Percentiles rank a stretch among this genome's conserved stretches.
Conservation (phyloP, 352 stramenopile species). For the Pythium graminicola region DNA sequence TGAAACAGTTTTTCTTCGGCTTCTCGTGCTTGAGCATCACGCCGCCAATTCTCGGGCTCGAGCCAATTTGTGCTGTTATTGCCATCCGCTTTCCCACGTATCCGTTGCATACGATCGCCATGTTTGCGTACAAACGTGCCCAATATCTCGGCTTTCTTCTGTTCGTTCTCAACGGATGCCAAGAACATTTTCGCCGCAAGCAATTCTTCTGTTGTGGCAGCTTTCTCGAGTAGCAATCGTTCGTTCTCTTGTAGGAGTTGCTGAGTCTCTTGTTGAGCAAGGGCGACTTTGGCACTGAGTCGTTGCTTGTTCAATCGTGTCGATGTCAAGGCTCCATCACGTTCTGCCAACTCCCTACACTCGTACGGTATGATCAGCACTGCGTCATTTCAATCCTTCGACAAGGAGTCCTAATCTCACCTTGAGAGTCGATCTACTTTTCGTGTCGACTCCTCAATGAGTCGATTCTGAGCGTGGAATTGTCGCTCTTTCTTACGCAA, state of each 20-base stretch:
- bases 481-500: conserved; percentile 59
- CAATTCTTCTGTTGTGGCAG: conserved; percentile 49
- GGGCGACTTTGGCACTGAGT: conserved; percentile 46
- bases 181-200: conserved; percentile 64
- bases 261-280: conserved; percentile 49
- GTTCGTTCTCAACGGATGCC: conserved; percentile 60
- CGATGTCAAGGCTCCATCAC: conserved; percentile 46
- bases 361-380: neutral
- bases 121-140: conserved; percentile 78
- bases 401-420: too few species aligned
- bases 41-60: conserved; percentile 30
- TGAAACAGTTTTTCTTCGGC: conserved; percentile 51
- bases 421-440: conserved; percentile 52
- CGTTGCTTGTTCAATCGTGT: conserved; percentile 45
- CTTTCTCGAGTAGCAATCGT: conserved; percentile 58
- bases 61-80: conserved; percentile 6
- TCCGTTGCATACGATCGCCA: conserved; percentile 54
- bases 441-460: conserved; percentile 60
- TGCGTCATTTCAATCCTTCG: too few species aligned
- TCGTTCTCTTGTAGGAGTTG: conserved; percentile 58
- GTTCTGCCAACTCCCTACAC: conserved; percentile 41
- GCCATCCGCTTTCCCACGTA: conserved; percentile 15
- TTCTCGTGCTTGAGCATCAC: conserved; percentile 34
- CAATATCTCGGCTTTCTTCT: conserved; percentile 69
- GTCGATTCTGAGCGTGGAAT: conserved; percentile 53